Conservation (phyloP, 169 alveolate species). For the Plasmodium malariae region DNA sequence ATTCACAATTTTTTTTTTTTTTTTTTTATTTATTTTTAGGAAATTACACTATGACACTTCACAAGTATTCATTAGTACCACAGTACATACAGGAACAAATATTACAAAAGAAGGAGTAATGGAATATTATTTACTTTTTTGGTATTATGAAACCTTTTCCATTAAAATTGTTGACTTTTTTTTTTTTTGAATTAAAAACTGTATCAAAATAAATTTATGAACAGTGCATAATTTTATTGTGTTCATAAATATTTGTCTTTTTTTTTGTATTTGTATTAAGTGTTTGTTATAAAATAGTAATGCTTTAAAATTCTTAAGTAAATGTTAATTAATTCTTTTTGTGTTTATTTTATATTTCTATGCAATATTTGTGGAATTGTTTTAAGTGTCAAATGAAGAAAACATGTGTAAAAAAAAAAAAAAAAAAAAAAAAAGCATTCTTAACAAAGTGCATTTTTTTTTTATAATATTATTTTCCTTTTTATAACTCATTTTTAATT, state of each 20-base stretch:
- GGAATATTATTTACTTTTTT: background rate
- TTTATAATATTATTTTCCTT: too few species aligned
- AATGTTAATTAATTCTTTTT: constrained; percentile 23
- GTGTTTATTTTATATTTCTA: background rate
- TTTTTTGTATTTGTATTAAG: background rate
- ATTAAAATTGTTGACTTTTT: constrained; percentile 23
- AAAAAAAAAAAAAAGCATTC: background rate
- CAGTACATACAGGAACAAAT: constrained; percentile 73
- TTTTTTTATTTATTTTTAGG: constrained; percentile 36
- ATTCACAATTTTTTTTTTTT: background rate
- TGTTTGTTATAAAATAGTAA: background rate
- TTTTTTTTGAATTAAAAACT: constrained; percentile 22
- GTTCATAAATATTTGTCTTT: constrained; percentile 29
- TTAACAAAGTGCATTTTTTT: background rate
- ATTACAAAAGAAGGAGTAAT: constrained; percentile 62
- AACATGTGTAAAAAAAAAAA: background rate
- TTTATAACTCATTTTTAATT: background rate
- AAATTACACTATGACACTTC: constrained; percentile 74
- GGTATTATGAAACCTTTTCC: background rate
- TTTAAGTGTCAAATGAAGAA: background rate
- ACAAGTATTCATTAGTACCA: constrained; percentile 68
- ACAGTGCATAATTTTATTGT: constrained; percentile 6
- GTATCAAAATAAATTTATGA: constrained; percentile 21
- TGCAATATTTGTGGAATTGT: background rate
- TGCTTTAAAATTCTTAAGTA: constrained; percentile 14